phyloP scores from a whole-genome alignment of 768 basidiomycete species.

The Galerina sulciceps region DNA sequence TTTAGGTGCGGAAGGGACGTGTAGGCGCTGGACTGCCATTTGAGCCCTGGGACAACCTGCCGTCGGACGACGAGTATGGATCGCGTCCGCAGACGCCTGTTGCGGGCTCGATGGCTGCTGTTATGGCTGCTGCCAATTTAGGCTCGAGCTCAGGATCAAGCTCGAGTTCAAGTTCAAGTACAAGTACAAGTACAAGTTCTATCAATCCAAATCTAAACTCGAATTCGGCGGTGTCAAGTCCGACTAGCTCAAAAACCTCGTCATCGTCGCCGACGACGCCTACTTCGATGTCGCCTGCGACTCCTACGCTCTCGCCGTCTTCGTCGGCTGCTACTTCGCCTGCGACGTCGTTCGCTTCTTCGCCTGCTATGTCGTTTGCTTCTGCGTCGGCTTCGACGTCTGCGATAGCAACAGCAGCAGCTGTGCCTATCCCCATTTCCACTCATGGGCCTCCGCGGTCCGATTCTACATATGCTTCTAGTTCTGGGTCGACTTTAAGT shows the following conservation, averaged over 20 bases:
- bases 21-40: slow-evolving; percentile 56
- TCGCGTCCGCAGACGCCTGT: slow-evolving; percentile 5
- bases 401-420: neutral
- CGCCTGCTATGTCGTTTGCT: neutral
- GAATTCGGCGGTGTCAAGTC: neutral
- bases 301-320: neutral
- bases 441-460: neutral
- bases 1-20: slow-evolving; percentile 53
- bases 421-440: neutral
- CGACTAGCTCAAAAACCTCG: neutral
- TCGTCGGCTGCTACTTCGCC: neutral
- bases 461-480: neutral
- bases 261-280: neutral
- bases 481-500: neutral
- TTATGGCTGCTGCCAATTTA: neutral
- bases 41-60: slow-evolving; percentile 55
- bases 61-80: slow-evolving; percentile 26
- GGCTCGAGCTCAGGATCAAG: neutral
- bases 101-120: neutral
- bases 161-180: neutral
- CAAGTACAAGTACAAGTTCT: neutral
- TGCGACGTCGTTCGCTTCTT: neutral
- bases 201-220: neutral
- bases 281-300: neutral
- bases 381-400: neutral